phyloP scores from a whole-genome alignment of 805 yeast genomes.

The Isabelozyma rhagii region DNA sequence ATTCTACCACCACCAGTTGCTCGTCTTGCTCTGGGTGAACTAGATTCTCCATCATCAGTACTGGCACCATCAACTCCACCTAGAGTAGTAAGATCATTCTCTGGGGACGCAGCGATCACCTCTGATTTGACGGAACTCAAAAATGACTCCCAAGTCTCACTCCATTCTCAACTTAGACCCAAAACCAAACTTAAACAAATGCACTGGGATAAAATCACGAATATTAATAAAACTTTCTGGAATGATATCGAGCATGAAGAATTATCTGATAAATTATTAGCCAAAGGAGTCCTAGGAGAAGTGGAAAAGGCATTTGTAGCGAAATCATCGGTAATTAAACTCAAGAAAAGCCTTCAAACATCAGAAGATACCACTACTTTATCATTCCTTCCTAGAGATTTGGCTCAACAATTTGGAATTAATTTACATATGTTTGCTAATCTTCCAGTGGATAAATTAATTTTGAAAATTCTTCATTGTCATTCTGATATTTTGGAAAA shows the following conservation, averaged over 20 bases:
- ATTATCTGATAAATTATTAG: slow-evolving; percentile 60
- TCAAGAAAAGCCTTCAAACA: slow-evolving; percentile 21
- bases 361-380: slow-evolving; percentile 38
- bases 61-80: not conserved
- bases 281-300: slow-evolving; percentile 77
- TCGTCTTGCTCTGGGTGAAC: not conserved
- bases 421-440: slow-evolving; percentile 76
- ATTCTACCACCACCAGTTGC: slow-evolving; percentile 9
- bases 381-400: slow-evolving; percentile 73
- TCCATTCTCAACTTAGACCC: slow-evolving; percentile 42
- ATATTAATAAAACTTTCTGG: slow-evolving; percentile 87
- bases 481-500: slow-evolving; percentile 67
- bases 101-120: not conserved
- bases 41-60: too few species aligned
- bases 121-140: not conserved
- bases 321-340: slow-evolving; percentile 48
- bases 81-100: not conserved
- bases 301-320: slow-evolving; percentile 88
- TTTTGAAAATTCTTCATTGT: slow-evolving; percentile 71
- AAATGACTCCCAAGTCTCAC: not conserved
- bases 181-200: slow-evolving; percentile 81
- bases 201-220: slow-evolving; percentile 94
- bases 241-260: slow-evolving; percentile 56
- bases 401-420: slow-evolving; percentile 93
- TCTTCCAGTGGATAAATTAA: slow-evolving; percentile 60